Base-by-base conservation (phyloP, 768 basidiomycete species). In the Suillus hirtellus region DNA sequence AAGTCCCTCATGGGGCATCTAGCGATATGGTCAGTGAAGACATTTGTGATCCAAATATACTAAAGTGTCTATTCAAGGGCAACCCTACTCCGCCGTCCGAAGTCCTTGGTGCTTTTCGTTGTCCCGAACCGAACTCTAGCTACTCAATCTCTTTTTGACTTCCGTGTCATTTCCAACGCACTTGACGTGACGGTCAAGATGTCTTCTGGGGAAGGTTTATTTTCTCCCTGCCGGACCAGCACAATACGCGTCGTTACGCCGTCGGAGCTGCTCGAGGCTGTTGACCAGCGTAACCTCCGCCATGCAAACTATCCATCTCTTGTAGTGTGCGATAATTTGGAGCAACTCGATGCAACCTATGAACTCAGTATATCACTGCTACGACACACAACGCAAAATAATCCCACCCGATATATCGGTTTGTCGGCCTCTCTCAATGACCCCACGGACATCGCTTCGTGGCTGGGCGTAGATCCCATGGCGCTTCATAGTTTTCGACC, bases 251-350 rank as follows among this genome's bases (percentile, higher is more conserved):
- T 94, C 31, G 75, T 83, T 15, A 86, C 89, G 11, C 79, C 90
- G 4, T 61, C 76, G 12, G 76, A 81, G 54, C 77, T 91, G 12
- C 78, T 90, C 15, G 61, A 73, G 40, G 77, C 79, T 9, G 40
- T 42, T 19, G 40, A 24, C 27, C 24, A 58, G 10, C 40, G 27
- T 2, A 42, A 42, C 14, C 65, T 89, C 43, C 77, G 70, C 10
- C 67, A 73, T 31, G 70, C 73, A 37, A 73, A 65, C 5, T 79
- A 79, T 49, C 80, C 95, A 24, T 78, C 82, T 65, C 73, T 96
- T 40, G 85, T 96, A 38, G 71, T 99, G 4, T 89, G 90, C 64
- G 95, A 98, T 66, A 89, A 90, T 68, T 77, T 99, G 19, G 92
- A 99, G 68, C 85, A 91, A 37, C 80, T 99, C 61, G 88, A 94